Percentiles rank a stretch among this genome's conserved stretches.
Conservation (phyloP, 306 rosid species). For the Pyrus bretschneideri region DNA sequence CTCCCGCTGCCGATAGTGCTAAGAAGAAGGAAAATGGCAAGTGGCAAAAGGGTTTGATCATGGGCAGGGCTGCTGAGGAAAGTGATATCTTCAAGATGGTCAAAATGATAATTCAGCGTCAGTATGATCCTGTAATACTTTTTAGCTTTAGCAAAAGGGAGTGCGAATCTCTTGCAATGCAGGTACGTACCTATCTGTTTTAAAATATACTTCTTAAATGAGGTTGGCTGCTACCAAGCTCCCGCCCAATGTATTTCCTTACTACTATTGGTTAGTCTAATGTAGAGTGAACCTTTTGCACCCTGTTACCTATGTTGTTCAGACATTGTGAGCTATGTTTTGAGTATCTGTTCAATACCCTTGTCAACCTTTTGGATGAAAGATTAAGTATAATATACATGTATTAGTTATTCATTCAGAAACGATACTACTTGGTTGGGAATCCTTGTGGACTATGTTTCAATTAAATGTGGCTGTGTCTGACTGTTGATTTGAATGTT, state of each 20-base stretch:
- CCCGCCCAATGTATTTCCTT: not conserved
- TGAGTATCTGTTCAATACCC: not conserved
- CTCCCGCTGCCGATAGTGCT: conserved; percentile 47
- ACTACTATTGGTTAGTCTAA: not conserved
- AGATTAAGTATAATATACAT: not conserved
- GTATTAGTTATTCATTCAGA: not conserved
- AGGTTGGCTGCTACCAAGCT: not conserved
- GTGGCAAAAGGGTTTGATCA: conserved; percentile 64
- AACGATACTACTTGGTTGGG: not conserved
- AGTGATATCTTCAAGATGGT: conserved; percentile 96
- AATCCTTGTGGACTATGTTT: not conserved
- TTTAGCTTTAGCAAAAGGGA: conserved; percentile 98
- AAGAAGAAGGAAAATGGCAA: conserved; percentile 59
- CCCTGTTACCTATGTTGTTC: not conserved
- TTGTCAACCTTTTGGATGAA: not conserved
- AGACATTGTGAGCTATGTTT: not conserved
- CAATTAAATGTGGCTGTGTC: not conserved
- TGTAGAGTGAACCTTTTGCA: not conserved
- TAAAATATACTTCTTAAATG: not conserved
- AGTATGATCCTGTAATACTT: conserved; percentile 89
- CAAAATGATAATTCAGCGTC: conserved; percentile 92
- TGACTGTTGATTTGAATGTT: not conserved
- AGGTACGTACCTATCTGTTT: conserved; percentile 41
- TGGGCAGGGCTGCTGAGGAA: conserved; percentile 63
- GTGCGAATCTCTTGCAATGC: conserved; percentile 93